Base-by-base conservation (phyloP, 83 land plant species). In the Picea abies region DNA sequence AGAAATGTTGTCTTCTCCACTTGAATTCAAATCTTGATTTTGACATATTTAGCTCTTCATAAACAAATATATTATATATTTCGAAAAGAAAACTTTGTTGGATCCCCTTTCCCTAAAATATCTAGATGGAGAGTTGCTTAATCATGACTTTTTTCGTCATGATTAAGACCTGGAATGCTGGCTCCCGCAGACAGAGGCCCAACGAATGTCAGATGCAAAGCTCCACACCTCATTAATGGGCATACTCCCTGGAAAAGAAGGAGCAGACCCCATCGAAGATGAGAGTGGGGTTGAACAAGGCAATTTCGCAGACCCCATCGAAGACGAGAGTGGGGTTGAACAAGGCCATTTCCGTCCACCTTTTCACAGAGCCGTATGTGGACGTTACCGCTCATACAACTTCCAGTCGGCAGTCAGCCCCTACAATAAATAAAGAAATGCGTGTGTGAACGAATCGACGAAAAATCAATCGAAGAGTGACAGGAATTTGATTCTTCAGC, bases 191-290 rank as follows among this genome's bases (percentile, higher is more conserved):
- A 29, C 84, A 61, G 63, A 58, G 69, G 83, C 64, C 76, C 75
- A 80, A 84, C 44, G 64, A 84, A 84, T 84, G 85, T 70, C 65
- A 79, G 35, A 84, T 84, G 76, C 83, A 84, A 84, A 80, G 79
- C 83, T 80, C 78, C 25, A 11, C 85, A 84, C 85, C 66, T 84
- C 84, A 80, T 80, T 80, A 84, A 85, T 82, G 44, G 61, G 79
- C 84, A 77, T 83, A 83, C 52, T 83, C 79, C 84, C 84, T 77
- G 6, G 23, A 83, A 83, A 44, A 83, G 37, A 64, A 77, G 25
- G 76, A 83, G 84, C 56, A 83, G 44, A 83, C 63, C 84, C 84
- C 84, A 83, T 83, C 22, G 63, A 37, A 75, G 69, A 68, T 0
- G 47, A 29, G 83, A 29, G 66, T 82, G 22, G 47, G 63, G 23